A percentile compares a stretch with the other conserved stretches of the same genome.
These are phyloP conservation scores for Phaeosphaeriaceae sp. DNA, from an alignment of 2,329 filamentous ascomycete species.

Conservation along the genomic window DNA sequence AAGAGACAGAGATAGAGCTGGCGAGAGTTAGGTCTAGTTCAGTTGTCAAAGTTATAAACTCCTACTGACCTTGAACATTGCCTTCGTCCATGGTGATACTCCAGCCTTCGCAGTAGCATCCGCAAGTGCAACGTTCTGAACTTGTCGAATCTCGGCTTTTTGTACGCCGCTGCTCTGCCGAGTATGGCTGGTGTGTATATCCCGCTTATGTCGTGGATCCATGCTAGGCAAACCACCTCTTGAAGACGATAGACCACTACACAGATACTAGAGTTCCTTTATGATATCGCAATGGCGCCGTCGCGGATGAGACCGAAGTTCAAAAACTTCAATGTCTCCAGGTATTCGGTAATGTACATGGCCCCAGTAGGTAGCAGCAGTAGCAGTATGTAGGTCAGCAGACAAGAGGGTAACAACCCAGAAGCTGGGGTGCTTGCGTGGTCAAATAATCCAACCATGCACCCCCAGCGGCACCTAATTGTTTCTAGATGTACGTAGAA, in stretches of 20 bases:
- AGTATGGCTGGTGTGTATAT: conserved; percentile 21
- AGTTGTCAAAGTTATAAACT: neutral
- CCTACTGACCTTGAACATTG: conserved; percentile 52
- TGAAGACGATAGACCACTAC: too few species aligned
- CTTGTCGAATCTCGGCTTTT: conserved; percentile 33
- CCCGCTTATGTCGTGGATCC: conserved; percentile 19
- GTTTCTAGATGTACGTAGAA: neutral
- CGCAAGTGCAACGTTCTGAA: conserved; percentile 55
- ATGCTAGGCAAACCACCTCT: conserved; percentile 6
- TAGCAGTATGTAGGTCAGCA: neutral
- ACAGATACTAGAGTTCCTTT: neutral
- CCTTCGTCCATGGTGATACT: conserved; percentile 48
- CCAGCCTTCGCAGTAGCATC: conserved; percentile 55
- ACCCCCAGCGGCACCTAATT: neutral
- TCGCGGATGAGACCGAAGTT: neutral
- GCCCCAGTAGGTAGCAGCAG: too few species aligned
- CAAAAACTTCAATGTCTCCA: neutral
- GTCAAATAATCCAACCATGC: neutral
- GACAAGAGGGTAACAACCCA: neutral
- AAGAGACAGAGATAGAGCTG: conserved; percentile 52
- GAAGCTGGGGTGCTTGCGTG: neutral
- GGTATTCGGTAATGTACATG: neutral
- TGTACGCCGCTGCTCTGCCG: conserved; percentile 25
- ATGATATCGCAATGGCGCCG: neutral
- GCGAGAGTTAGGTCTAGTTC: neutral